Conservation (phyloP, 1,139 yeast genomes). For the Meyerozyma athensensis region DNA sequence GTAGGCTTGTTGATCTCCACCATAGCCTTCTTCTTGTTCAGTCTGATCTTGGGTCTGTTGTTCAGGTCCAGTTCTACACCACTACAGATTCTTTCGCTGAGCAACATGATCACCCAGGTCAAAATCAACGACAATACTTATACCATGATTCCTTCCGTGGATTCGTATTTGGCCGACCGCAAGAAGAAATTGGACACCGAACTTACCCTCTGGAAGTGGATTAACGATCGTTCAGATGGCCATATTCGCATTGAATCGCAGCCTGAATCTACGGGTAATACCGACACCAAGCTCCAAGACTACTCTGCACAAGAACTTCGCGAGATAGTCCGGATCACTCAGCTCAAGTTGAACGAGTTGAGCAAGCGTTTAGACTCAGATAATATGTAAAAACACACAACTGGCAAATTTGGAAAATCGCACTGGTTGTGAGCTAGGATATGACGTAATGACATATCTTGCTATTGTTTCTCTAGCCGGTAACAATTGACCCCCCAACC, state of each 20-base stretch:
- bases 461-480: neutral
- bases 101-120: slow-evolving; percentile 15
- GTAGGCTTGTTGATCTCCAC: slow-evolving; percentile 21
- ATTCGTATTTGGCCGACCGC: slow-evolving; percentile 33
- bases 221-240: slow-evolving; percentile 48
- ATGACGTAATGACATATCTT: neutral
- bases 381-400: neutral
- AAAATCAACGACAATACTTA: slow-evolving; percentile 40
- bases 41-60: neutral
- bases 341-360: slow-evolving; percentile 39
- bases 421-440: neutral
- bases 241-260: slow-evolving; percentile 14
- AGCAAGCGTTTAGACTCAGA: slow-evolving; percentile 9
- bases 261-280: slow-evolving; percentile 9
- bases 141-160: slow-evolving; percentile 43
- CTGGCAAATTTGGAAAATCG: too few relatives aligned
- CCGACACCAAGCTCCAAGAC: slow-evolving; percentile 9
- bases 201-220: slow-evolving; percentile 77
- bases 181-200: slow-evolving; percentile 46
- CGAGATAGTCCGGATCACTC: slow-evolving; percentile 54
- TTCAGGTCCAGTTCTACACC: neutral
- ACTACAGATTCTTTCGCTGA: neutral
- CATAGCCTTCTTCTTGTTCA: slow-evolving; percentile 12
- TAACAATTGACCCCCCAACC: neutral
- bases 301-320: slow-evolving; percentile 45